A percentile compares a stretch with the other conserved stretches of the same genome.
phyloP scores from a whole-genome alignment of 495 filamentous ascomycete species.

The Neurospora sp. region DNA sequence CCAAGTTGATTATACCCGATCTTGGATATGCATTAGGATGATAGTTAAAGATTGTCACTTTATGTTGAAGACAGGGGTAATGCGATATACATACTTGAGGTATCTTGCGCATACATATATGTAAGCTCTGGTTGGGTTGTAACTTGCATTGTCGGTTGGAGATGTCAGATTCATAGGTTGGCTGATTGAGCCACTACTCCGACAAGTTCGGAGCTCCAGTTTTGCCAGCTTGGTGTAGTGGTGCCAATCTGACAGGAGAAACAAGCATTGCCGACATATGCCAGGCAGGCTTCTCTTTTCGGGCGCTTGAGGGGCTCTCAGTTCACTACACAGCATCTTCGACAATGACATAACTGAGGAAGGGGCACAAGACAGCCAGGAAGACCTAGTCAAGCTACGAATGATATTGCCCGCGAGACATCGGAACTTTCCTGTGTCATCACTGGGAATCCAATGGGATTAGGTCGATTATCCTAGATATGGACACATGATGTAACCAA shows the following conservation, averaged over 20 bases:
- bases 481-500: neutral
- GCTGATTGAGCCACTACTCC: too few relatives aligned
- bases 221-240: too few relatives aligned
- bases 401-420: neutral
- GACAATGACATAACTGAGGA: neutral
- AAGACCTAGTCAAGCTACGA: neutral
- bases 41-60: too few relatives aligned
- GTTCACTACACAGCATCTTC: neutral
- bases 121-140: too few relatives aligned
- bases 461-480: too few relatives aligned
- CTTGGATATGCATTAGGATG: too few relatives aligned
- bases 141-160: neutral
- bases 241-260: neutral
- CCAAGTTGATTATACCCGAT: too few relatives aligned
- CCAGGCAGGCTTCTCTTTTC: neutral
- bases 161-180: too few relatives aligned
- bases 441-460: neutral
- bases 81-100: too few relatives aligned
- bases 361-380: neutral
- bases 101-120: too few relatives aligned
- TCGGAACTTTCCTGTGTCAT: neutral
- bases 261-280: neutral
- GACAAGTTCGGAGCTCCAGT: too few relatives aligned
- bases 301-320: neutral
- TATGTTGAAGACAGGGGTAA: too few relatives aligned